Evolutionary conservation across 768 basidiomycete genomes (phyloP).

Genomic region (Rhodosporidiobolus odoratus): DNA sequence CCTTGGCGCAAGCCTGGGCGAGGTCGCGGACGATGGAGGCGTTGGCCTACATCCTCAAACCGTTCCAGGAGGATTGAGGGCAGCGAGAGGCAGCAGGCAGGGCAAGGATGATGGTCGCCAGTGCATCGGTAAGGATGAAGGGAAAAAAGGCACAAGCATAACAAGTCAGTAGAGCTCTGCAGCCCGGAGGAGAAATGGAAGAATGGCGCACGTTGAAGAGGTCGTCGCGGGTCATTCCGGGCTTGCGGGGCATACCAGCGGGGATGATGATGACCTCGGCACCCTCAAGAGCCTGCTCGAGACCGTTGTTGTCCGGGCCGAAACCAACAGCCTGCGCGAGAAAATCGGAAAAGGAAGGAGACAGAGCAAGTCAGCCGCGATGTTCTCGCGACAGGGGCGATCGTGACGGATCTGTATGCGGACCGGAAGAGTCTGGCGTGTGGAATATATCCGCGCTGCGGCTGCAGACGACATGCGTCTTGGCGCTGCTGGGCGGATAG

Average conservation of each 20-base stretch:
- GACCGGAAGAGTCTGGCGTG: too few relatives aligned
- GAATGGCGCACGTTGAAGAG: conserved; percentile 70
- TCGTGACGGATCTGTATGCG: too few relatives aligned
- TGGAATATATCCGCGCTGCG: too few relatives aligned
- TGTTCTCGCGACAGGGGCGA: background rate
- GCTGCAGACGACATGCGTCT: too few relatives aligned
- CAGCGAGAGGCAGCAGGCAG: background rate
- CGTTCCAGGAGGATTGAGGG: background rate
- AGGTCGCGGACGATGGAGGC: conserved; percentile 97
- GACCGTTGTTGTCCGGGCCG: conserved; percentile 60
- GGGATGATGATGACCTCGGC: conserved; percentile 93
- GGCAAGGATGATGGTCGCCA: too few relatives aligned
- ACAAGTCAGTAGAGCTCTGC: too few relatives aligned
- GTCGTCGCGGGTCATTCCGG: conserved; percentile 84
- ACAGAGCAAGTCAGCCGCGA: background rate
- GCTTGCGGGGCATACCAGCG: conserved; percentile 95
- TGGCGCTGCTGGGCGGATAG: too few relatives aligned
- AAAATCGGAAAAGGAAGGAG: background rate
- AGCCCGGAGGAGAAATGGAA: too few relatives aligned
- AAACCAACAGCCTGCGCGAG: conserved; percentile 33
- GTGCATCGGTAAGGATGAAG: too few relatives aligned
- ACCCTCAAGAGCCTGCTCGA: conserved; percentile 82
- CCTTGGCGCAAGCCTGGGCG: conserved; percentile 76
- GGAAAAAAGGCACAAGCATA: background rate
- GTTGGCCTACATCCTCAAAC: conserved; percentile 62